Percentiles rank a stretch among this genome's conserved stretches.
Conservation (phyloP, 2,329 filamentous ascomycete genomes). For the Fusarium equiseti region DNA sequence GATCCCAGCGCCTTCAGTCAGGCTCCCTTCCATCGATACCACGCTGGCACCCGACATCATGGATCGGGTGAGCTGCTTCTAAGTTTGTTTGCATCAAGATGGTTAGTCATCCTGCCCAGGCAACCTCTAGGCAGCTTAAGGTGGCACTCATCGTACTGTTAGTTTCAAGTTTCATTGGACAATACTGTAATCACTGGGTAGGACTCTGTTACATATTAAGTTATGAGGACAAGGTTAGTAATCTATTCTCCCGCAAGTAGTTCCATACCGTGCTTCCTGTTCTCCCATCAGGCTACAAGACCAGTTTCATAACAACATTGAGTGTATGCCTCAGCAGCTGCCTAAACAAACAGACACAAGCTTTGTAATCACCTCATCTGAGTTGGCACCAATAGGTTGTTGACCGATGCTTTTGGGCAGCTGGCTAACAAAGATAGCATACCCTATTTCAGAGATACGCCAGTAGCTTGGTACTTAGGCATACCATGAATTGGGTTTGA, state of each 20-base stretch:
- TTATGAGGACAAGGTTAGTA: background rate
- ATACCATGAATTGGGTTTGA: background rate
- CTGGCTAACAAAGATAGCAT: background rate
- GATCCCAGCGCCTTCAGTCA: conserved; percentile 11
- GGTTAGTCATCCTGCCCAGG: conserved; percentile 32
- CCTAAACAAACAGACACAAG: background rate
- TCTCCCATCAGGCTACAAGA: conserved; percentile 1
- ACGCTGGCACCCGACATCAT: conserved; percentile 22
- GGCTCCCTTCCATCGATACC: conserved; percentile 6
- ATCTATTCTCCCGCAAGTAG: background rate
- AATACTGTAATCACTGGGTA: background rate
- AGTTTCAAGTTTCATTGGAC: conserved; percentile 17
- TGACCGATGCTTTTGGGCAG: background rate
- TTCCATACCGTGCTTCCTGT: background rate
- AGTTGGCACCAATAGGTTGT: conserved; percentile 14
- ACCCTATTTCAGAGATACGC: background rate
- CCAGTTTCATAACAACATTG: background rate
- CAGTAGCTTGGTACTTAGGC: background rate
- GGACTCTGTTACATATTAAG: conserved; percentile 2
- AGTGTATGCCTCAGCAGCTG: conserved; percentile 4
- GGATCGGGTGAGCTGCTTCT: conserved; percentile 20
- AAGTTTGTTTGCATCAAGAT: conserved; percentile 6
- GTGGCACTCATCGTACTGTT: conserved; percentile 17
- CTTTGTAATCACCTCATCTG: conserved; percentile 22
- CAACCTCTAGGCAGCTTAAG: conserved; percentile 26